phyloP scores from a whole-genome alignment of 345 rosid genomes.

The Lepidium sativum region DNA sequence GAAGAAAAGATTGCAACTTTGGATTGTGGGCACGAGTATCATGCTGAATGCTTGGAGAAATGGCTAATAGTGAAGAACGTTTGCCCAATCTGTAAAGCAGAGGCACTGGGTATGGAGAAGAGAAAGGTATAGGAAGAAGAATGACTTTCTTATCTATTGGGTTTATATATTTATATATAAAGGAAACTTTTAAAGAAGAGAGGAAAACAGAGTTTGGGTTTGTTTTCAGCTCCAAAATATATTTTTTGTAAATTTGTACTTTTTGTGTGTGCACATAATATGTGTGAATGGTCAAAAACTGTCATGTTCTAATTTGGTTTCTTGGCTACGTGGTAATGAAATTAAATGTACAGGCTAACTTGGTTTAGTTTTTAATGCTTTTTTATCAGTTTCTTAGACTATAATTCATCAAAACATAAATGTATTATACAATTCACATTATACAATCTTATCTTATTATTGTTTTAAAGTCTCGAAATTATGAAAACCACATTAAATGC shows the following conservation, averaged over 20 bases:
- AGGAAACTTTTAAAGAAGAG: conserved; percentile 13
- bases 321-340: conserved; percentile 14
- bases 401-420: too few relatives aligned
- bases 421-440: too few relatives aligned
- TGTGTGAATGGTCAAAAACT: conserved; percentile 25
- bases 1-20: conserved; percentile 61
- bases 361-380: neutral
- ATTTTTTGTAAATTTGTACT: conserved; percentile 29
- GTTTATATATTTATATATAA: conserved; percentile 17
- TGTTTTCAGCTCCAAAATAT: conserved; percentile 24
- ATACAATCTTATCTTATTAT: too few relatives aligned
- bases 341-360: conserved; percentile 19
- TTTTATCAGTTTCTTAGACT: neutral
- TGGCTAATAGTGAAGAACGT: conserved; percentile 83
- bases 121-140: conserved; percentile 23
- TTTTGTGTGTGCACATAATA: conserved; percentile 27
- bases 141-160: conserved; percentile 11
- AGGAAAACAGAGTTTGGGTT: conserved; percentile 26
- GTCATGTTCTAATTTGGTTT: conserved; percentile 15
- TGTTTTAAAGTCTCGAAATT: too few relatives aligned
- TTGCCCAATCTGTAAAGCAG: conserved; percentile 89
- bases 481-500: too few relatives aligned
- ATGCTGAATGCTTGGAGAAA: conserved; percentile 77
- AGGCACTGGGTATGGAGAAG: conserved; percentile 47
- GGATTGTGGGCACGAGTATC: conserved; percentile 85